phyloP scores from a whole-genome alignment of 2,329 filamentous ascomycete species.

The Cordyceps cicadae region DNA sequence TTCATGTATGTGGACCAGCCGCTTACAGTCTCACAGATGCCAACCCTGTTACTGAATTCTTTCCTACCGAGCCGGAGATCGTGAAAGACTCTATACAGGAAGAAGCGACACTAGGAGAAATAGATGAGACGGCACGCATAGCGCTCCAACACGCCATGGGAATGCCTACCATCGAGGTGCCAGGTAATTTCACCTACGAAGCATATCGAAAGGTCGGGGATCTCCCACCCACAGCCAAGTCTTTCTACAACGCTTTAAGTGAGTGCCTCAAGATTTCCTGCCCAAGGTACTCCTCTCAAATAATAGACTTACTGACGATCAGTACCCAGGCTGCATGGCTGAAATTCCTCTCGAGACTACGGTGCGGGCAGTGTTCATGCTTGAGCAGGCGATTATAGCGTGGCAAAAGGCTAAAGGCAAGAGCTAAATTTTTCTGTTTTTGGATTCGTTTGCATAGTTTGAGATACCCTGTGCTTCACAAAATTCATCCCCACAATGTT shows the following conservation, averaged over 20 bases:
- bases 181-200: conserved; percentile 19
- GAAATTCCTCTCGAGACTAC: conserved; percentile 27
- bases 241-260: conserved; percentile 28
- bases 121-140: conserved; percentile 17
- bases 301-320: conserved; percentile 13
- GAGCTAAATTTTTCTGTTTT: neutral
- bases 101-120: conserved; percentile 20
- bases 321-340: conserved; percentile 20
- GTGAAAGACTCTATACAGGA: conserved; percentile 12
- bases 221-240: conserved; percentile 22
- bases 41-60: conserved; percentile 26
- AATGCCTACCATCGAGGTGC: neutral
- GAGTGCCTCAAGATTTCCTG: conserved; percentile 10
- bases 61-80: conserved; percentile 23
- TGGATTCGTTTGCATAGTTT: neutral
- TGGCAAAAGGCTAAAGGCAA: conserved; percentile 23
- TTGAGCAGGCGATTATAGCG: conserved; percentile 27
- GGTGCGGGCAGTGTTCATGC: conserved; percentile 30
- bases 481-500: neutral
- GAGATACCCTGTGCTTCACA: conserved; percentile 1
- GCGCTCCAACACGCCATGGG: conserved; percentile 16
- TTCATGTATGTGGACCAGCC: neutral
- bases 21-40: conserved; percentile 16
- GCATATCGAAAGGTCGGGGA: conserved; percentile 25
- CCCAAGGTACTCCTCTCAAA: neutral